Evolutionary conservation across 176 grass and related monocot species (phyloP), one percentile per base, ranked within the genome.

Genomic region (Oryza rufipogon): DNA sequence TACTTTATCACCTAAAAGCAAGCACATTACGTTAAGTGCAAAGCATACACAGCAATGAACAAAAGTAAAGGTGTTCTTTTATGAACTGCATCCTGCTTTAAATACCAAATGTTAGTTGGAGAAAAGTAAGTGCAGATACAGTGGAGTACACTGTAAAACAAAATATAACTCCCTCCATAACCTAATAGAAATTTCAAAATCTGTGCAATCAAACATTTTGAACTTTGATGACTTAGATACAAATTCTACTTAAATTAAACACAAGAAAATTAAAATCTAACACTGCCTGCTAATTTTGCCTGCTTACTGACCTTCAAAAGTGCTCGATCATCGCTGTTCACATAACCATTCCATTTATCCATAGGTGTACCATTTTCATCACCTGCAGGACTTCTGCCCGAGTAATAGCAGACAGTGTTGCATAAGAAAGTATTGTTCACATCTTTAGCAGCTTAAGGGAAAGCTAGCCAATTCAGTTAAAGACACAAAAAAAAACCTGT

Each of bases 281-380:
- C 23, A 32, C 44, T 54, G 32, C 9, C 42, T 44, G 9, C 42
- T 2, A 44, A 66, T 36, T 6, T 54, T 78, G 46, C 63, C 3
- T 58, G n/a, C 26, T 54, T 34, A 75, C 46, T 79, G 20, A 97
- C 95, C 95, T 97, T 97, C 75, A 94, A 68, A 84, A 97, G 95
- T 66, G 95, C 90, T 48, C 95, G 82, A 65, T 97, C 95, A 86
- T 97, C 88, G 73, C 92, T 87, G 84, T 93, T 87, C 49, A 97
- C 95, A 70, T 97, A 94, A 66, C 92, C 88, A 84, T 97, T 91
- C 88, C 86, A 89, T 33, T 73, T 86, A 72, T 88, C 86, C 75
- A 44, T 66, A 68, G 87, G 12, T 80, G 69, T 42, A 73, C 73
- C 80, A 77, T 88, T 86, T 66, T 75, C 76, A 46, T 89, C 90